Percentiles rank a stretch among this genome's conserved stretches.
Conservation (phyloP, 2,329 filamentous ascomycete species). For the Ophioceras dolichostomum region DNA sequence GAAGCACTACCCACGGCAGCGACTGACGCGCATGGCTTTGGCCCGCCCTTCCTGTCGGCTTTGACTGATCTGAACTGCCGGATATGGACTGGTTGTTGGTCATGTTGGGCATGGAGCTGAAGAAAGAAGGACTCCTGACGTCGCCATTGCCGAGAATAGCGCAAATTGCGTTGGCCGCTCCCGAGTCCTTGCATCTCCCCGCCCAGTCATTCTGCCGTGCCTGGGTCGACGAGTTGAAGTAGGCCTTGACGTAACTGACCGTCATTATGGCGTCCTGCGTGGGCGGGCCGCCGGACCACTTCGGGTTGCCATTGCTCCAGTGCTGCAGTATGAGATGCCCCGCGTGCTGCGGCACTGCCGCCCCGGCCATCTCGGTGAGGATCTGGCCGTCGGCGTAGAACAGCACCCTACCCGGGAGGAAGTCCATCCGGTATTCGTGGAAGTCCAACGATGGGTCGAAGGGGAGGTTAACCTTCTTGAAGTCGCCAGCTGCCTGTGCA, state of each 20-base stretch:
- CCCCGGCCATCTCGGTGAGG: conserved; percentile 43
- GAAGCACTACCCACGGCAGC: background rate
- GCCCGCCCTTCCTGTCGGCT: background rate
- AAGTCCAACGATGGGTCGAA: conserved; percentile 55
- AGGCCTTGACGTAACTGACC: conserved; percentile 62
- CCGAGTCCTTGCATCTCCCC: conserved; percentile 26
- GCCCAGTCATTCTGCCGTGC: conserved; percentile 24
- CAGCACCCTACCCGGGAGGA: conserved; percentile 44
- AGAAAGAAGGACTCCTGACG: conserved; percentile 31
- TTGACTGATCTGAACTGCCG: background rate
- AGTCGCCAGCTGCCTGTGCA: conserved; percentile 46
- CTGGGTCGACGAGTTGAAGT: conserved; percentile 58
- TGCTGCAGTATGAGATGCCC: conserved; percentile 63
- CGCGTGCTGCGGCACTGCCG: conserved; percentile 42
- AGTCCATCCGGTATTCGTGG: conserved; percentile 75
- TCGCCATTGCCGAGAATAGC: conserved; percentile 28
- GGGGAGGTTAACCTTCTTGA: conserved; percentile 42
- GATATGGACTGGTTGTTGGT: conserved; percentile 33
- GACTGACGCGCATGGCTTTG: background rate
- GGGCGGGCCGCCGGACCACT: conserved; percentile 64
- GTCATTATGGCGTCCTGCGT: conserved; percentile 45
- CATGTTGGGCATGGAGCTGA: conserved; percentile 31
- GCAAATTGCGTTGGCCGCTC: conserved; percentile 28
- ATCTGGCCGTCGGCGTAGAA: conserved; percentile 57
- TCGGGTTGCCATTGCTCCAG: conserved; percentile 63